A percentile compares a stretch with the other conserved stretches of the same genome.
Evolutionary conservation across 257 asterid genomes (phyloP).

Genomic region (Eustoma russellianum): DNA sequence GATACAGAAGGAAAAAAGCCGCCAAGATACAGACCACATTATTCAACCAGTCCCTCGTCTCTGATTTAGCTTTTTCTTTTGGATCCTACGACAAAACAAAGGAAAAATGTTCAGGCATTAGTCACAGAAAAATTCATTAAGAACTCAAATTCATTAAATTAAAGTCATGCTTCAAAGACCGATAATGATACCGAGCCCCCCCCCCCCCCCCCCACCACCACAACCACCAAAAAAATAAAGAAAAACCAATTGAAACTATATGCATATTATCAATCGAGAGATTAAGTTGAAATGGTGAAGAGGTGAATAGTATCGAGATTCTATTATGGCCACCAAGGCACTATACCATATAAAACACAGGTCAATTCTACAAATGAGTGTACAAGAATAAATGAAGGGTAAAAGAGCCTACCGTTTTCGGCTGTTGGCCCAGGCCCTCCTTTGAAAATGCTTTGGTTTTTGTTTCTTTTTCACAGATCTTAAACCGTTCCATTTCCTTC

Average conservation of each 20-base stretch:
- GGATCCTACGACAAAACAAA: slow-evolving; percentile 61
- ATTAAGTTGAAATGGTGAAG: background rate
- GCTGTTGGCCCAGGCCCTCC: slow-evolving; percentile 99
- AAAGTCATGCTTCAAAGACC: background rate
- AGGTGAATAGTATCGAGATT: too few relatives aligned
- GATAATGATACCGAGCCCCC: background rate
- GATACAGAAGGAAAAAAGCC: slow-evolving; percentile 15
- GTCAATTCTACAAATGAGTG: background rate
- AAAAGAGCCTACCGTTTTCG: slow-evolving; percentile 69
- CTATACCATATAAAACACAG: too few relatives aligned
- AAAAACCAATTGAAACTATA: background rate
- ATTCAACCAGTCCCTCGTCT: slow-evolving; percentile 98
- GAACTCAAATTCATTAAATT: background rate
- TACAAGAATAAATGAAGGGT: slow-evolving; percentile 3
- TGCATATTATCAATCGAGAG: too few relatives aligned
- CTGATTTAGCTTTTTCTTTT: slow-evolving; percentile 91
- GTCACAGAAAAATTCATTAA: background rate
- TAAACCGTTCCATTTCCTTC: slow-evolving; percentile 97
- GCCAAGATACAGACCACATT: slow-evolving; percentile 62
- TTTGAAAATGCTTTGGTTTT: slow-evolving; percentile 98
- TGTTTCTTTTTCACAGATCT: slow-evolving; percentile 96
- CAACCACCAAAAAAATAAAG: background rate
- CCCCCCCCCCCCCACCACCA: too few relatives aligned
- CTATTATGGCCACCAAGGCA: too few relatives aligned
- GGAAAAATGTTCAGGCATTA: background rate